phyloP scores from a whole-genome alignment of 176 grass and related monocot genomes.

The Oryza punctata region DNA sequence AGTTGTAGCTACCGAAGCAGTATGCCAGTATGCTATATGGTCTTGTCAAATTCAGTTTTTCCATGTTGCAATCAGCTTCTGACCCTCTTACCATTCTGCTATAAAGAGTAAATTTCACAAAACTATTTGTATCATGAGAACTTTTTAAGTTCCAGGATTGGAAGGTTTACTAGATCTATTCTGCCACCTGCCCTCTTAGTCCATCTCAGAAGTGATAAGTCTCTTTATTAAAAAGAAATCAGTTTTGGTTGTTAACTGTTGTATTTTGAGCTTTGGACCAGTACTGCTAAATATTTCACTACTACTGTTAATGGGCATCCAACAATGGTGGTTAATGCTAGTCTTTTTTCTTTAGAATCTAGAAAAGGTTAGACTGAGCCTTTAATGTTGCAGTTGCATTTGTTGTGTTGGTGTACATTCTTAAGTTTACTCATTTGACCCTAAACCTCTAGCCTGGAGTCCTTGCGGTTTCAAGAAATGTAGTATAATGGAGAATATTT shows the following conservation, averaged over 20 bases:
- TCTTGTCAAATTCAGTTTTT: conserved; percentile 34
- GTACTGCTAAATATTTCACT: neutral
- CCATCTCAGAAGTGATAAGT: neutral
- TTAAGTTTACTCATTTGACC: conserved; percentile 1
- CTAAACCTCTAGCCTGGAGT: neutral
- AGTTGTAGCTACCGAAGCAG: neutral
- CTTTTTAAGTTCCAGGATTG: conserved; percentile 3
- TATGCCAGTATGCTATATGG: neutral
- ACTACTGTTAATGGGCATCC: conserved; percentile 13
- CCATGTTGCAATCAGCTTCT: conserved; percentile 19
- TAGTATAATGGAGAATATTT: neutral
- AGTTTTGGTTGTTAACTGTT: conserved; percentile 26
- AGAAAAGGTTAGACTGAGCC: neutral
- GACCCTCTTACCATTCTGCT: conserved; percentile 1
- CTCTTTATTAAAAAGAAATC: conserved; percentile 7
- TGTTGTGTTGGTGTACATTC: conserved; percentile 8
- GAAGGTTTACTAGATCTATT: conserved; percentile 4
- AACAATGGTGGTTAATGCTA: neutral
- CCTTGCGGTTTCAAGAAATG: conserved; percentile 26
- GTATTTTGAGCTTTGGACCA: neutral
- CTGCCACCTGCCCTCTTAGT: conserved; percentile 11
- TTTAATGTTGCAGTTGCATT: conserved; percentile 14
- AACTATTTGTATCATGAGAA: conserved; percentile 19
- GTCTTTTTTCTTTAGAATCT: conserved; percentile 23
- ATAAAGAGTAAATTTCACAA: neutral